phyloP scores from a whole-genome alignment of 1,284 basidiomycete genomes.

The Golubevia pallescens region DNA sequence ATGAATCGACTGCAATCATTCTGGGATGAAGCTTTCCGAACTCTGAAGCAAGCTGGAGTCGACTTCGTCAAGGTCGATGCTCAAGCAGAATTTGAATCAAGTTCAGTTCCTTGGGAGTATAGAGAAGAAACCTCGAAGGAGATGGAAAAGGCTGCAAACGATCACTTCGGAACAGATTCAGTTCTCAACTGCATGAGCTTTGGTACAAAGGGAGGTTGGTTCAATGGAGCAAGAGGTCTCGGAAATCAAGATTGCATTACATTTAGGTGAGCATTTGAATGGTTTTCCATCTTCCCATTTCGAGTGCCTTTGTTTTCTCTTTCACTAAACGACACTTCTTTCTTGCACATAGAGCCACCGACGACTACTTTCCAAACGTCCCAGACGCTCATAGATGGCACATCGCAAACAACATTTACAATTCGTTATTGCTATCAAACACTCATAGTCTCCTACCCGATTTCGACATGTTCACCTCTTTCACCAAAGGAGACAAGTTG shows the following conservation, averaged over 20 bases:
- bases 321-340: too few species aligned
- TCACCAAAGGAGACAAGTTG: conserved; percentile 12
- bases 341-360: too few species aligned
- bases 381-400: conserved; percentile 53
- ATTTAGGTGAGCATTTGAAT: too few species aligned
- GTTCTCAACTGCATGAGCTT: conserved; percentile 54
- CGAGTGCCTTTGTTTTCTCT: too few species aligned
- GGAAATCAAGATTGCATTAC: too few species aligned
- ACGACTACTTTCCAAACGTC: conserved; percentile 51
- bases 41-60: conserved; percentile 38
- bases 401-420: conserved; percentile 37
- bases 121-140: not conserved
- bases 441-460: conserved; percentile 21
- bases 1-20: conserved; percentile 27
- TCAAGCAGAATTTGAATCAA: conserved; percentile 44
- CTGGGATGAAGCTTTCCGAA: conserved; percentile 43
- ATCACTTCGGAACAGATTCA: conserved; percentile 34
- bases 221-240: too few species aligned
- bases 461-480: conserved; percentile 54
- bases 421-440: conserved; percentile 31
- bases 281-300: too few species aligned
- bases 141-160: conserved; percentile 30
- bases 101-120: not conserved
- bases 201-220: too few species aligned
- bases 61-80: conserved; percentile 62